Base-by-base conservation (phyloP, 2,329 filamentous ascomycete genomes). In the Aureobasidium sp. region DNA sequence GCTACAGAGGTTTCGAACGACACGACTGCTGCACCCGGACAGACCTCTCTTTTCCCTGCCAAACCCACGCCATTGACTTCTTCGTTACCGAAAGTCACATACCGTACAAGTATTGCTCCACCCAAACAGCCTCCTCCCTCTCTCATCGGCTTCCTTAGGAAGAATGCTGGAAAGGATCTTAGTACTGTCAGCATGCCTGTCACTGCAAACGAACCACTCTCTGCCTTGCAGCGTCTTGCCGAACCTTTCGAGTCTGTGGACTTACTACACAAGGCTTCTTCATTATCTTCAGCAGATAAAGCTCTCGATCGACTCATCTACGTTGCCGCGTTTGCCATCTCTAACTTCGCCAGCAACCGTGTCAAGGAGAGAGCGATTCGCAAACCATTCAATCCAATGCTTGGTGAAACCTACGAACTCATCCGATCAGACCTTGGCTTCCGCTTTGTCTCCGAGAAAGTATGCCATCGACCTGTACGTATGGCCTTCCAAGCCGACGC, bases 171-270 rank as follows among this genome's bases (percentile, higher is more conserved):
- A 70, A 99, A 99, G 74, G 94, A 99, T 73, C 79, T 99, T 51
- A 96, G 90, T 62, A 95, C 91, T 2, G 95, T 99, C 65, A 92
- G 90, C 50, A 97, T 97, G 93, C 94, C 94, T 0, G 94, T 96
- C 0, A 95, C 93, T 4, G 87, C 93, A 25, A 99, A 99, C 73
- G 94, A 99, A 71, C 94, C 94, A 0, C 84, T 86, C 1, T 96
- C 93, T 0, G 77, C 95, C 11, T 79, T 97, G 5, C 94, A 99
- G 72, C 87, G 93, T 63, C 82, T 92, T 4, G 88, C 93, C 0
- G 94, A 99, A 73, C 88, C 93, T 69, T 74, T 97, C 50, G 94
- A 99, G 72, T 97, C 99, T 73, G 88, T 89, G 0, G 81, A 88
- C 33, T 81, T 99, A 0, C 81, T 99, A 23, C 89, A 96, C 67